phyloP scores from a whole-genome alignment of 306 rosid species.

The Ormosia emarginata region DNA sequence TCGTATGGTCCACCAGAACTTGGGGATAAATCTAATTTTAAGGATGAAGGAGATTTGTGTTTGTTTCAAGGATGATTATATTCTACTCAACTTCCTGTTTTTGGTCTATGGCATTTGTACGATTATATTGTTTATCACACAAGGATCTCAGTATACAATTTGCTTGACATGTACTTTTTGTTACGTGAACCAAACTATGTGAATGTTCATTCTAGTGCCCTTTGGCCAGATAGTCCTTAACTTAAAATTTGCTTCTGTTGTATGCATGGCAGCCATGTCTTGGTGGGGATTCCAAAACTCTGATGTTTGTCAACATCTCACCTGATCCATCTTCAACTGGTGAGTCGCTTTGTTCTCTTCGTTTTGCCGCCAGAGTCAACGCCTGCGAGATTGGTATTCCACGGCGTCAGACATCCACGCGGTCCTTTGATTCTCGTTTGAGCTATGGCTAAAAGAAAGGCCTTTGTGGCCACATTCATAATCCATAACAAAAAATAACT shows the following conservation, averaged over 20 bases:
- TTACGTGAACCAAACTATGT: background rate
- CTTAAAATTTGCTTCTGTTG: background rate
- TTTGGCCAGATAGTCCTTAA: background rate
- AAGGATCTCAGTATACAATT: background rate
- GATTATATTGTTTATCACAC: background rate
- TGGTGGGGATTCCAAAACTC: conserved; percentile 88
- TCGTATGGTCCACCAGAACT: background rate
- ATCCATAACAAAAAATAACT: conserved; percentile 4
- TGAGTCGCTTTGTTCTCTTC: conserved; percentile 88
- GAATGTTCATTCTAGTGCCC: background rate
- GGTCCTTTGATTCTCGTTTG: conserved; percentile 62
- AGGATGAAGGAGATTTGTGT: background rate
- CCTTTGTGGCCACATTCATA: background rate
- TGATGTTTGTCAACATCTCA: conserved; percentile 86
- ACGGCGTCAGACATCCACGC: conserved; percentile 69
- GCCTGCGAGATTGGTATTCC: conserved; percentile 92
- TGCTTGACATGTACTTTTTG: background rate
- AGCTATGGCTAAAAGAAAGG: conserved; percentile 46
- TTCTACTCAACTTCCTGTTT: background rate
- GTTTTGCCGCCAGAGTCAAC: conserved; percentile 88
- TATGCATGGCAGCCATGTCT: conserved; percentile 70
- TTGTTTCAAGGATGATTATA: background rate
- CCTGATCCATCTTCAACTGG: conserved; percentile 73
- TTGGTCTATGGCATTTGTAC: background rate
- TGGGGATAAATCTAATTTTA: background rate